Evolutionary conservation across 2,329 filamentous ascomycete genomes (phyloP).

Genomic region (Paracamarosporium sp.): DNA sequence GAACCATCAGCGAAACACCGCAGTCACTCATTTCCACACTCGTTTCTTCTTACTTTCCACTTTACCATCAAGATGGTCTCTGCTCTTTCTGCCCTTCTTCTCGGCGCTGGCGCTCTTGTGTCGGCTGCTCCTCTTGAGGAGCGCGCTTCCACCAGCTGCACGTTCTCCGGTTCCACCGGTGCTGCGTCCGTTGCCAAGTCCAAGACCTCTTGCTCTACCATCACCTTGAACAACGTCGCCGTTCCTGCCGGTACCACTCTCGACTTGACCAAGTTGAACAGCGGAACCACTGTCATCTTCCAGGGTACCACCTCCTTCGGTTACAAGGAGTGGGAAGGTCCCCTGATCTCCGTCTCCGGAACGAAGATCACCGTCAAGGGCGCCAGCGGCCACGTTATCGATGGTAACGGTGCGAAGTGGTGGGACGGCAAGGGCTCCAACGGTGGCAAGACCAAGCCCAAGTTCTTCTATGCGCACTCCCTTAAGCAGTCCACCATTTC

Average conservation of each 20-base stretch:
- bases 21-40: slow-evolving; percentile 20
- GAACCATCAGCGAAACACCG: slow-evolving; percentile 1
- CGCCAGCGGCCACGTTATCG: slow-evolving; percentile 60
- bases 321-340: slow-evolving; percentile 70
- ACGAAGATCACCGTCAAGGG: slow-evolving; percentile 66
- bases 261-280: slow-evolving; percentile 61
- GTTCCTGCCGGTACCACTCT: slow-evolving; percentile 67
- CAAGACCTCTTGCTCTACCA: slow-evolving; percentile 61
- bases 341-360: slow-evolving; percentile 68
- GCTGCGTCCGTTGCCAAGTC: slow-evolving; percentile 56
- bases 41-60: slow-evolving; percentile 22
- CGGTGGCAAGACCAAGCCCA: slow-evolving; percentile 54
- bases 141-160: slow-evolving; percentile 56
- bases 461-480: slow-evolving; percentile 66
- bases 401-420: slow-evolving; percentile 63
- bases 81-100: slow-evolving; percentile 12
- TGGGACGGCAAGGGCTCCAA: slow-evolving; percentile 57
- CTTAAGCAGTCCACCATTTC: slow-evolving; percentile 59
- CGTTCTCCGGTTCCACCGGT: slow-evolving; percentile 54
- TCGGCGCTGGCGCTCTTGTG: slow-evolving; percentile 37
- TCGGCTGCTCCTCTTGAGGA: slow-evolving; percentile 34
- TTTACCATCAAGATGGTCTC: slow-evolving; percentile 18
- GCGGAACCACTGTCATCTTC: slow-evolving; percentile 65
- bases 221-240: slow-evolving; percentile 59
- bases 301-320: slow-evolving; percentile 71